Base-by-base conservation (phyloP, 306 rosid species). In the Abrus precatorius region DNA sequence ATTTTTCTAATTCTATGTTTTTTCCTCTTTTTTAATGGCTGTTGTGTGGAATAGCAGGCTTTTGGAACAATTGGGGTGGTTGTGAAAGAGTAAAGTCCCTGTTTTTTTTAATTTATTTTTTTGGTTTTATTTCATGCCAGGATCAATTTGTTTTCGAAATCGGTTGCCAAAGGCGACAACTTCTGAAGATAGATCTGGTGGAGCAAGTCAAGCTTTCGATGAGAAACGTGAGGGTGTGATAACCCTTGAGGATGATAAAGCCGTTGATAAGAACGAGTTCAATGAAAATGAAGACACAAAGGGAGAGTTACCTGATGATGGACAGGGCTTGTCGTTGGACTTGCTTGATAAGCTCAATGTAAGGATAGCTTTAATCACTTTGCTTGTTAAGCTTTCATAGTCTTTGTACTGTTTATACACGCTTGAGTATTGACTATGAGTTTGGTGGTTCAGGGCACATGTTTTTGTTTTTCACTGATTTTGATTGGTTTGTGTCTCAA, bases 131-230 rank as follows among this genome's bases (percentile, higher is more conserved):
- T 30, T 12, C 29, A 77, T 76, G 28, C 10, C 76, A 86, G 87
- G 90, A 5, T 84, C 90, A 36, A 50, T 52, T 69, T 45, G 53
- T 33, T 54, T 77, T 41, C 73, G 72, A 13, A 77, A 73, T 41
- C n/a, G 77, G 78, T 33, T n/a, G 36, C 38, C 69, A 10, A 84
- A 76, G 59, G 85, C 87, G 45, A 32, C 71, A 33, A 9, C 71
- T 20, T 86, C 85, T 6, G 90, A 86, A 30, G 85, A 86, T 67
- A 43, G 78, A 76, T 56, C 87, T 14, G 65, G 62, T 48, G 89
- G 89, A 33, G 11, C 68, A 62, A 78, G 83, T 29, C 68, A 47
- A 3, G 32, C 59, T 61, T 63, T 52, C 68, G 43, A 40, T 28
- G 87, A 81, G 73, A 80, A 82, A 69, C 79, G 82, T 28, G 90